Conservation (phyloP, 192 early-diverging fungal genomes). For the Funneliformis mosseae region DNA sequence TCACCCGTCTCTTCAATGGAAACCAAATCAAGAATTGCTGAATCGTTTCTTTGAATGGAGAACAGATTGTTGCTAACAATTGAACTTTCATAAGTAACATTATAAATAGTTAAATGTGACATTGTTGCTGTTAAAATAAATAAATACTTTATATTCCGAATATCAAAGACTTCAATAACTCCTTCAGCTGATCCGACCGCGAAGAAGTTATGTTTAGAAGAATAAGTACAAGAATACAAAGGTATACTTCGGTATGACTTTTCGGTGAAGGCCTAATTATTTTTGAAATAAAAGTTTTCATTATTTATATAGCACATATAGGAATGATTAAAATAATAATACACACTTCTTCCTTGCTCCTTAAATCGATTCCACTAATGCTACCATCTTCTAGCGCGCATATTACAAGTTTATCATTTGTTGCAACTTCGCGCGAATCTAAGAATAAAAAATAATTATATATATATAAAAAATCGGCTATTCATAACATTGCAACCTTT, state of each 20-base stretch:
- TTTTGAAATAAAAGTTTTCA: not conserved
- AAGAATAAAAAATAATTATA: not conserved
- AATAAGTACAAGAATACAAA: constrained; percentile 43
- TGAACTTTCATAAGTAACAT: not conserved
- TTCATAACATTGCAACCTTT: not conserved
- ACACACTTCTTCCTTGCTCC: constrained; percentile 52
- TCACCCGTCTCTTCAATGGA: not conserved
- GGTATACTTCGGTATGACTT: constrained; percentile 37
- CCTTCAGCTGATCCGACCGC: constrained; percentile 50
- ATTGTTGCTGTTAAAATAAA: not conserved
- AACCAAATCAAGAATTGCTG: not conserved
- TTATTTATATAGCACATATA: not conserved
- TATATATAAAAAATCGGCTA: not conserved
- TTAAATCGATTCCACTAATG: constrained; percentile 49
- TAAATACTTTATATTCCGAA: constrained; percentile 45
- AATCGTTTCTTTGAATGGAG: constrained; percentile 22
- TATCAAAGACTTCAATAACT: constrained; percentile 49
- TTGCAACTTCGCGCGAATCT: constrained; percentile 52
- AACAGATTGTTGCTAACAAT: not conserved
- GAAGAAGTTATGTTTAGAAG: constrained; percentile 37
- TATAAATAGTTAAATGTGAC: not conserved
- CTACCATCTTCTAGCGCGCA: constrained; percentile 45
- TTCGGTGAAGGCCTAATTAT: constrained; percentile 46
- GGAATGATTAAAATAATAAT: not conserved
- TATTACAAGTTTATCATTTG: constrained; percentile 48